Evolutionary conservation across 352 stramenopile genomes (phyloP), one percentile per base, ranked within the genome.

Genomic region (Pythium sp.): DNA sequence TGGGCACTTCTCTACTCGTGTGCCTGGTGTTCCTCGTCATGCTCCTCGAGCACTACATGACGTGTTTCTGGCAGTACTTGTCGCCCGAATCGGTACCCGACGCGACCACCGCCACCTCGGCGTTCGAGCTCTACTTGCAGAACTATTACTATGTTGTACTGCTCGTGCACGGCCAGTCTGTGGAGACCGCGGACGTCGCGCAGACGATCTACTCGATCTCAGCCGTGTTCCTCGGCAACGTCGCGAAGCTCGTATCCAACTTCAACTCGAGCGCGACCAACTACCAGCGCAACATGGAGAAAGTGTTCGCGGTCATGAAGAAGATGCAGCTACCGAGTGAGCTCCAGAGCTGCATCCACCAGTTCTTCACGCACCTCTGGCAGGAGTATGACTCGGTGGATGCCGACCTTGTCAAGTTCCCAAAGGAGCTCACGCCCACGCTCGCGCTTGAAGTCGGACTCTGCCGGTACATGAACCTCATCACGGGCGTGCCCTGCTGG

Each of bases 311-410:
- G 2, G 65, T 53, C 0, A 73, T 71, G 47, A 74, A 70, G 55
- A 30, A 72, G 1, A 57, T 64, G 55, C 32, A 72, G 14, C 62
- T 86, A 6, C 76, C 77, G 0, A 2, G 57, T 0, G 69, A 72
- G 12, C 47, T 86, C 20, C 71, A 74, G 3, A 65, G 82, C 0
- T 68, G 74, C 11, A 70, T 86, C 15, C 62, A 79, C 26, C 38
- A 74, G 20, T 82, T 78, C 61, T 86, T 82, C 64, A 71, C 60
- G 15, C 80, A 84, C 56, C 59, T 84, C 9, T 86, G 76, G 74
- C 24, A 70, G 6, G 74, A 83, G 24, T 82, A 84, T 63, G 72
- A 83, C 30, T 60, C 72, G 22, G 47, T 84, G 0, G 77, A 86
- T 43, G 72, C 72, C 8, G 62, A 76, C n/a, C 36, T 79, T 1